Conservation (phyloP, 2,329 filamentous ascomycete genomes). For the Erysiphe pulchra region DNA sequence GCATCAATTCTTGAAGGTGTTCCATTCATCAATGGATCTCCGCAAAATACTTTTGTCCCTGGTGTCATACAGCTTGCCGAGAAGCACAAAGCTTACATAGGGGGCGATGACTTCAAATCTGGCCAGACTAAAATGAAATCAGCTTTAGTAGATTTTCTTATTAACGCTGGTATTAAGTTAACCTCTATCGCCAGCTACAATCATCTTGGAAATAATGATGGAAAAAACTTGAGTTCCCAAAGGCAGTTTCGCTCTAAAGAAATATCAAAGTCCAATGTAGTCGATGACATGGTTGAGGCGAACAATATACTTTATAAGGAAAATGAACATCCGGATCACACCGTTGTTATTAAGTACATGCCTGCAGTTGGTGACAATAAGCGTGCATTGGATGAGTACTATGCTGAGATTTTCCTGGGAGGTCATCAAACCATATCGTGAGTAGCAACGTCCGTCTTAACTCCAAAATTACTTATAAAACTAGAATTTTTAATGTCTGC, state of each 20-base stretch:
- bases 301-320: slow-evolving; percentile 76
- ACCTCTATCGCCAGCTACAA: slow-evolving; percentile 98
- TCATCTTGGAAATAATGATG: slow-evolving; percentile 97
- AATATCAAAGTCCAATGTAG: slow-evolving; percentile 97
- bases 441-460: slow-evolving; percentile 15
- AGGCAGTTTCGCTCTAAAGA: slow-evolving; percentile 99
- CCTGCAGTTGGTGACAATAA: slow-evolving; percentile 97
- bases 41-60: slow-evolving; percentile 96
- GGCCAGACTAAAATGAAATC: slow-evolving; percentile 99
- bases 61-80: slow-evolving; percentile 77
- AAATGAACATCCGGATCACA: slow-evolving; percentile 91
- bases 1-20: slow-evolving; percentile 72
- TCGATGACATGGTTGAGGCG: slow-evolving; percentile 97
- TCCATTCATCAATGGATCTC: slow-evolving; percentile 97
- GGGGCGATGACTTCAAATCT: slow-evolving; percentile 98
- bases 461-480: slow-evolving; percentile 3
- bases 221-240: slow-evolving; percentile 93
- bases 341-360: slow-evolving; percentile 99
- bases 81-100: slow-evolving; percentile 69
- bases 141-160: slow-evolving; percentile 90
- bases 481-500: slow-evolving; percentile 88
- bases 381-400: slow-evolving; percentile 96
- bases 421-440: slow-evolving; percentile 89
- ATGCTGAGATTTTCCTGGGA: slow-evolving; percentile 96
- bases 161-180: slow-evolving; percentile 95